These are phyloP conservation scores for Fusarium subglutinans DNA, from an alignment of 2,329 filamentous ascomycete genomes.

Conservation along the genomic window DNA sequence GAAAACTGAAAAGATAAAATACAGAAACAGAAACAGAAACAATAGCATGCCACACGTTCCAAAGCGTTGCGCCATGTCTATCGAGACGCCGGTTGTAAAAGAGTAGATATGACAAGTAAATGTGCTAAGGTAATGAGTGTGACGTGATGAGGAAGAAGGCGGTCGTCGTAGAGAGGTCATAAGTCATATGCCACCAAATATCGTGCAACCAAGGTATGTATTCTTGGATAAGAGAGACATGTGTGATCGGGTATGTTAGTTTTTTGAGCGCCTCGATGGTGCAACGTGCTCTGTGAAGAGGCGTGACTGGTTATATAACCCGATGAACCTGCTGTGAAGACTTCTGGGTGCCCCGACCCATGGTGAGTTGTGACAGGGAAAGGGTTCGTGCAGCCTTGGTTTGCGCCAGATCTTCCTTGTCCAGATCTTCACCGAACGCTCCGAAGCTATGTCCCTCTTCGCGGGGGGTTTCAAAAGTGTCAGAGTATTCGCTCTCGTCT, in stretches of 20 bases:
- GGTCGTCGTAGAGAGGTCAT: conserved; percentile 27
- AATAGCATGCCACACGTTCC: background rate
- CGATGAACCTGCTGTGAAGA: conserved; percentile 38
- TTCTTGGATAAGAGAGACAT: background rate
- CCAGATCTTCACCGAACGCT: conserved; percentile 55
- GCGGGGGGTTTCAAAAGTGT: conserved; percentile 62
- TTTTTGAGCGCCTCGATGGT: background rate
- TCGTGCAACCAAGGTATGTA: conserved; percentile 14
- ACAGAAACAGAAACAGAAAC: conserved; percentile 5
- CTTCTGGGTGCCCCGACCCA: conserved; percentile 43
- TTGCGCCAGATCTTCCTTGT: conserved; percentile 50
- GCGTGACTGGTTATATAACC: conserved; percentile 32
- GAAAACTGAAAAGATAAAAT: background rate
- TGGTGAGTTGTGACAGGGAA: conserved; percentile 69
- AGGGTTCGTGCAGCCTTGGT: conserved; percentile 70
- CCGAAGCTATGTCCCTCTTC: conserved; percentile 57
- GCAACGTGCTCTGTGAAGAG: background rate
- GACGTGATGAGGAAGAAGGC: background rate
- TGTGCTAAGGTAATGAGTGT: conserved; percentile 18
- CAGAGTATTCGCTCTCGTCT: conserved; percentile 56
- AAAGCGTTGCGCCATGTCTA: background rate
- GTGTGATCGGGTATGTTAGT: background rate
- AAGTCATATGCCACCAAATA: conserved; percentile 27
- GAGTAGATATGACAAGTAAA: conserved; percentile 17
- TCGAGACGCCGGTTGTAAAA: background rate